Conservation (phyloP, 2,329 filamentous ascomycete genomes). For the Trichoderma atrobrunneum region DNA sequence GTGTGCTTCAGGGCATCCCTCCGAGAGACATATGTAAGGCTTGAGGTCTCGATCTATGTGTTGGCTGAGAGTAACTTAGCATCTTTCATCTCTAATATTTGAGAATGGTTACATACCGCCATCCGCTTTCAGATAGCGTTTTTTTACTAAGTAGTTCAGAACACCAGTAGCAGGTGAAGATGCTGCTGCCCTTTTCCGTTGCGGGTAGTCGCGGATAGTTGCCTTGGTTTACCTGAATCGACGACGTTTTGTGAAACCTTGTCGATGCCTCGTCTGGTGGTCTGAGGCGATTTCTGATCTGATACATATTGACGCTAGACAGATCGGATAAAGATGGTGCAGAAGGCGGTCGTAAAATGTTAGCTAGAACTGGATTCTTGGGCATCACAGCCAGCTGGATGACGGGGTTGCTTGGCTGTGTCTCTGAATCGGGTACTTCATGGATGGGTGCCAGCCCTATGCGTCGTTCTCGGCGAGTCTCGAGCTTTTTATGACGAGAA, state of each 20-base stretch:
- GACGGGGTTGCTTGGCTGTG: neutral
- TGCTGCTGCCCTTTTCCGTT: neutral
- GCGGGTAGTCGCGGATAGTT: neutral
- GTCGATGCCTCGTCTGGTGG: neutral
- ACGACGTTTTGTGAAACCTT: neutral
- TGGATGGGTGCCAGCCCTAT: neutral
- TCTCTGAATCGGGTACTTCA: neutral
- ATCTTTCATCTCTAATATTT: neutral
- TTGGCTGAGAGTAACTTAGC: neutral
- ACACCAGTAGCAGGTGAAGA: neutral
- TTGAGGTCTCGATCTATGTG: constrained; percentile 19
- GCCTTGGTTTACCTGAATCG: constrained; percentile 5
- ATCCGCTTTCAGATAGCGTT: neutral
- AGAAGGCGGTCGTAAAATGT: no score
- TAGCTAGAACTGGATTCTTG: neutral
- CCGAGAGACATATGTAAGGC: constrained; percentile 19
- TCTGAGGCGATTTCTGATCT: neutral
- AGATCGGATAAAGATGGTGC: neutral
- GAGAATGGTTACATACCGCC: constrained; percentile 1
- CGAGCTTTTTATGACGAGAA: neutral
- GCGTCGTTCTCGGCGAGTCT: neutral
- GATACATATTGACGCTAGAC: neutral
- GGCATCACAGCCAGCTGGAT: neutral
- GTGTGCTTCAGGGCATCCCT: neutral
- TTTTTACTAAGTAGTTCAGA: neutral